Conservation (phyloP, 257 asterid species). For the Ballota nigra region DNA sequence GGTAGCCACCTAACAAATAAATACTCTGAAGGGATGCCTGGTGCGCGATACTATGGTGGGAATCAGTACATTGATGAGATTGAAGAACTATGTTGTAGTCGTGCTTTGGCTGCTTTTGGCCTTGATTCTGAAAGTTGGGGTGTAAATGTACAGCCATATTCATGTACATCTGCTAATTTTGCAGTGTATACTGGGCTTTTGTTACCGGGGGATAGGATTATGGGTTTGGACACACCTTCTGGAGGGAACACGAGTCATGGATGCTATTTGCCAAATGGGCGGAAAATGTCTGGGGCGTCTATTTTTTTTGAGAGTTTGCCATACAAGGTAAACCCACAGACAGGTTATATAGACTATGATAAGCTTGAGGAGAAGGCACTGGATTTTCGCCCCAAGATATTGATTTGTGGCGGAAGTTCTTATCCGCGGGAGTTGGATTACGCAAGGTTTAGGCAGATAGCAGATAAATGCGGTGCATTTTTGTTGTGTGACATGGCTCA, state of each 20-base stretch:
- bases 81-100: constrained; percentile 73
- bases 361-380: constrained; percentile 95
- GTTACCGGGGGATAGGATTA: constrained; percentile 92
- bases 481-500: constrained; percentile 99
- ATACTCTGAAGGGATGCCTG: constrained; percentile 92
- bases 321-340: constrained; percentile 86
- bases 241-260: constrained; percentile 99
- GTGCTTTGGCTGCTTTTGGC: constrained; percentile 85
- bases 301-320: constrained; percentile 91
- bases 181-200: constrained; percentile 90
- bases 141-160: constrained; percentile 96
- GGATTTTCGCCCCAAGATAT: constrained; percentile 95
- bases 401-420: constrained; percentile 96
- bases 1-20: constrained; percentile 93
- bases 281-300: constrained; percentile 94
- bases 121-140: constrained; percentile 91
- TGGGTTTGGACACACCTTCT: constrained; percentile 98
- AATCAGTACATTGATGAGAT: constrained; percentile 95
- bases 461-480: constrained; percentile 96
- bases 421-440: constrained; percentile 97
- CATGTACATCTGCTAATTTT: constrained; percentile 95
- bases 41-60: constrained; percentile 92
- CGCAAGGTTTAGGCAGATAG: constrained; percentile 82
- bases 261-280: constrained; percentile 88
- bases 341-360: constrained; percentile 87